Percentiles rank a stretch among this genome's conserved stretches.
Evolutionary conservation across 192 early-diverging fungal genomes (phyloP).

Genomic region (Mortierella claussenii): DNA sequence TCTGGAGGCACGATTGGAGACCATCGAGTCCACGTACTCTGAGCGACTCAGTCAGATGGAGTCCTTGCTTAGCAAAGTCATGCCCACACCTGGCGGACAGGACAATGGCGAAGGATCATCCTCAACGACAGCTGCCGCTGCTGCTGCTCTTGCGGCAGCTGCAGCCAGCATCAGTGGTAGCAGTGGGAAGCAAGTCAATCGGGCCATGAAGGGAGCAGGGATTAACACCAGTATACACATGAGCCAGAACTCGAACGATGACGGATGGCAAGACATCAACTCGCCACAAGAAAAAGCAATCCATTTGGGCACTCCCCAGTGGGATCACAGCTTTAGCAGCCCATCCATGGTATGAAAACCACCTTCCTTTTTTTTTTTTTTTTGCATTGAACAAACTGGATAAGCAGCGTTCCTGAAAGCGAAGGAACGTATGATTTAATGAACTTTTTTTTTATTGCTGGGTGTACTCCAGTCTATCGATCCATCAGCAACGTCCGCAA

Average conservation of each 20-base stretch:
- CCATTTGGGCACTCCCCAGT: constrained; percentile 6
- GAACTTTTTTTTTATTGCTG: background rate
- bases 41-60: constrained; percentile 48
- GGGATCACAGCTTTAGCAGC: constrained; percentile 20
- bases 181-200: background rate
- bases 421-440: background rate
- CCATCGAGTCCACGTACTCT: constrained; percentile 42
- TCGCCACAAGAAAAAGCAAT: constrained; percentile 28
- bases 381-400: too few species aligned
- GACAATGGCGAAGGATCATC: constrained; percentile 7
- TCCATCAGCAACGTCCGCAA: constrained; percentile 16
- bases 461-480: constrained; percentile 19
- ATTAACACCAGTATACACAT: constrained; percentile 13
- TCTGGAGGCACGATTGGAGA: constrained; percentile 43
- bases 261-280: constrained; percentile 47
- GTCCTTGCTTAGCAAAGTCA: constrained; percentile 48
- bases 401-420: too few species aligned
- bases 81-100: constrained; percentile 19
- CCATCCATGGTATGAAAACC: constrained; percentile 25
- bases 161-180: background rate
- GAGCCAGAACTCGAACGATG: constrained; percentile 19
- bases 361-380: background rate
- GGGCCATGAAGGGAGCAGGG: background rate
- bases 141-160: background rate
- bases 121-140: background rate